These are phyloP conservation scores for Penicillium digitatum DNA, from an alignment of 2,329 filamentous ascomycete species.

Conservation along the genomic window DNA sequence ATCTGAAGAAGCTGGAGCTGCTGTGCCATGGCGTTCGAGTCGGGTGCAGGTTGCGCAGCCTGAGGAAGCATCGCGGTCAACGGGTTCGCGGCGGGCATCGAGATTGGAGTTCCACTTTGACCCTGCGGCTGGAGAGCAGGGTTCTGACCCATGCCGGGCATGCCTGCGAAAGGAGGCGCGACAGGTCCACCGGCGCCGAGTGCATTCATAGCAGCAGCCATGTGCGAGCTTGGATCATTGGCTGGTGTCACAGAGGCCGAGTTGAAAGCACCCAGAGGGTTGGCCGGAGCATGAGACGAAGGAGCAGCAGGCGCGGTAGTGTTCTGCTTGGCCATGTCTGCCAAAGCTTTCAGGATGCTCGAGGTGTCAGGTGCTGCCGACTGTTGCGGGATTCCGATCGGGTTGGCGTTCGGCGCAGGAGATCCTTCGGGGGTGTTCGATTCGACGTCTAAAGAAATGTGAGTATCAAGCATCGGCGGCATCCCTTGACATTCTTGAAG, in stretches of 20 bases:
- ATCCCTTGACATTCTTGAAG: constrained; percentile 5
- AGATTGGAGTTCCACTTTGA: constrained; percentile 42
- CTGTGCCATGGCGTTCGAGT: constrained; percentile 56
- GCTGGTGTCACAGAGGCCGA: constrained; percentile 44
- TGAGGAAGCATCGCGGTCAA: constrained; percentile 44
- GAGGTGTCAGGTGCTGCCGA: constrained; percentile 52
- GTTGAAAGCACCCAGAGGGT: constrained; percentile 50
- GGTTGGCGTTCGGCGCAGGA: constrained; percentile 45
- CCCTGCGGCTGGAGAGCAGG: constrained; percentile 38
- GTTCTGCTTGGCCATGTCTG: constrained; percentile 75
- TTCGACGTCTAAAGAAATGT: constrained; percentile 49
- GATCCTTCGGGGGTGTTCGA: constrained; percentile 66
- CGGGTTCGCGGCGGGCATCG: constrained; percentile 40
- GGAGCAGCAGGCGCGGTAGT: constrained; percentile 48
- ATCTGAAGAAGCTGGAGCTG: constrained; percentile 72
- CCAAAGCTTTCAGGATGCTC: constrained; percentile 71
- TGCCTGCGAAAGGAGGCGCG: constrained; percentile 48
- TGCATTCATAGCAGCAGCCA: constrained; percentile 56
- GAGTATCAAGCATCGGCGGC: constrained; percentile 24
- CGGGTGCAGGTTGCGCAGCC: constrained; percentile 31
- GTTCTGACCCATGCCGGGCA: constrained; percentile 40
- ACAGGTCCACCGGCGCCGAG: constrained; percentile 36
- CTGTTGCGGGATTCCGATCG: constrained; percentile 34
- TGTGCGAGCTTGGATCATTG: constrained; percentile 47
- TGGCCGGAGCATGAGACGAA: constrained; percentile 37